Evolutionary conservation across 2,329 filamentous ascomycete genomes (phyloP), one percentile per base, ranked within the genome.

Genomic region (Parascedosporium putredinis): DNA sequence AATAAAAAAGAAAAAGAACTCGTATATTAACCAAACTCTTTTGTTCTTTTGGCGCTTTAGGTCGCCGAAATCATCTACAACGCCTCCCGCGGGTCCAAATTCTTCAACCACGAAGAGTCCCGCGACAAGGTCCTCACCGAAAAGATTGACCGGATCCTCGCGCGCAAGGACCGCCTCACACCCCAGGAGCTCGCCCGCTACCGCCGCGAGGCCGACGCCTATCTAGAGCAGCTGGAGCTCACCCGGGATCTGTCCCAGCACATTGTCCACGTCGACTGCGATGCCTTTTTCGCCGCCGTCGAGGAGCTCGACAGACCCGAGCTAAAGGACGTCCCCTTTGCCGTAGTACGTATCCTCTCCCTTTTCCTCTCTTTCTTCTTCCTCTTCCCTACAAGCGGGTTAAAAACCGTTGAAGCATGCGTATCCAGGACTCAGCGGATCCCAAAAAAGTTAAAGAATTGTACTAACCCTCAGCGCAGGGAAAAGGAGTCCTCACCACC

Each of bases 31-130:
- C n/a, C n/a, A n/a, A n/a, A n/a, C n/a, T n/a, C n/a, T n/a, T n/a
- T n/a, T n/a, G n/a, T n/a, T n/a, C n/a, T n/a, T n/a, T n/a, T n/a
- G n/a, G n/a, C n/a, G n/a, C 9, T 8, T 24, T 24, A 84, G 81
- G 89, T 98, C 46, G 94, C 90, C 2, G 90, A 97, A 58, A 84
- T 97, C 57, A 98, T 98, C 53, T 97, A 96, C 68, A 88, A 95
- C 64, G 89, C 90, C 9, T 96, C 89, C 14, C 96, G 94, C 63
- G 93, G 93, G 45, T 95, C 88, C 56, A 96, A 95, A 64, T 98
- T 84, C 70, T 98, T 97, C 75, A 87, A 84, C 57, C 88, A 90
- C 52, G 93, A 98, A 65, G 85, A 95, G 62, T 75, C 70, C 51
- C 84, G 83, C 58, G 91, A 97, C 69, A 84, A 84, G 59, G 75